Base-by-base conservation (phyloP, 2,329 filamentous ascomycete species). In the Beauveria varroae region DNA sequence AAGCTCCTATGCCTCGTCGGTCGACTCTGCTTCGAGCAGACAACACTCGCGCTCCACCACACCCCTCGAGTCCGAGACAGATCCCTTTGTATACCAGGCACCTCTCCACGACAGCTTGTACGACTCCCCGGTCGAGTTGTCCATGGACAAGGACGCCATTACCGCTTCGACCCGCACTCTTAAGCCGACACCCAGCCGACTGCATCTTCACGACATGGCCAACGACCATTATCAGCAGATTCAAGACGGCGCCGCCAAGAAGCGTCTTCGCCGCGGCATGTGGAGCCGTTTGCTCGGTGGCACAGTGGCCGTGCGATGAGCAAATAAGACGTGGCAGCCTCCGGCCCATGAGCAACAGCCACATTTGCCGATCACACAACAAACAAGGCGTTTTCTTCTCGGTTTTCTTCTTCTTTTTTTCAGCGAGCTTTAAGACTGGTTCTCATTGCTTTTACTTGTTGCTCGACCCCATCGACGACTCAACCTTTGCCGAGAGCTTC, bases 201-300 rank as follows among this genome's bases (percentile, higher is more conserved):
- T 79, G 64, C 78, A 84, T 5, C 80, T 82, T 6, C 85, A 84
- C 70, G 82, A 85, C 72, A 81, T 84, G 66, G 78, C 77, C 63
- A 68, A 74, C 40, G 81, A 84, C 28, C 78, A 84, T 63, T 76
- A 83, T 63, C 76, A 77, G 63, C 76, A 78, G 61, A 69, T 82
- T 50, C 78, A 82, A 63, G 77, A 81, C 54, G 75, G 72, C 46
- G 71, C 73, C 51, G 69, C 68, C 63, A 80, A 78, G 71, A 82
- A 81, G 75, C 78, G 81, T 57, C 76, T 76, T 62, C 75, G 77
- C 56, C 76, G 79, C 44, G 79, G 81, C 64, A 76, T 84, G 73
- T 81, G 81, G 71, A 79, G 78, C 40, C 79, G 82, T 47, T 76
- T 84, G 63, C 81, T 84, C 63, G 79, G 79, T 51, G 76, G 74